Base-by-base conservation (phyloP, 352 stramenopile species). In the Phytophthora hybrid region DNA sequence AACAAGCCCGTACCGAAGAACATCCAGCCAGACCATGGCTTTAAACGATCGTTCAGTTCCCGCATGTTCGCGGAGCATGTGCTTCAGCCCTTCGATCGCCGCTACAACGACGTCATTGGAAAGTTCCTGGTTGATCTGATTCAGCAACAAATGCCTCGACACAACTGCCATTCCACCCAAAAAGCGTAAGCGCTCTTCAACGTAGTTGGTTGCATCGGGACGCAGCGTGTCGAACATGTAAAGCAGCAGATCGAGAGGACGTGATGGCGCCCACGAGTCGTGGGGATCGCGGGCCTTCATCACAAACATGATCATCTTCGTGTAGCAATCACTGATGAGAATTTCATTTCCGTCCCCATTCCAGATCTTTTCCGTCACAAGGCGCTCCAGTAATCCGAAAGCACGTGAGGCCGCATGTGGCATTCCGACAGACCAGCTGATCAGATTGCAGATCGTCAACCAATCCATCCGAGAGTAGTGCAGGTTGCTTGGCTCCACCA, bases 231-330 rank as follows among this genome's bases (percentile, higher is more conserved):
- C 66, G 6, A 88, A 90, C 69, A 93, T 81, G 34, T 83, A 71
- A n/a, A 82, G 59, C 4, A 93, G 69, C 16, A 93, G 70, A 55
- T 91, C 79, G 18, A 90, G 66, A 0, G 85, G 77, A 0, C 82
- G 74, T 3, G 75, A 79, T 0, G 60, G 53, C 8, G 70, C 44
- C 82, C 83, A 91, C 5, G 63, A 73, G 47, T 81, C 69, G 23
- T 77, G 63, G 13, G 59, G 47, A 29, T 71, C 63, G 39, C 72
- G 61, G 7, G 69, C 57, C 46, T 85, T 78, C 44, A 92, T 80
- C 0, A 85, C 85, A 21, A 92, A 92, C 71, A 91, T 76, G 18
- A 92, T 77, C 65, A 82, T 82, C 67, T 87, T 88, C 21, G 82
- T 89, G 60, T 88, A 93, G 53, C 81, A 84, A 59, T 91, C 83